These are phyloP conservation scores for Parachaetomium inaequale DNA, from an alignment of 495 filamentous ascomycete genomes.

Conservation along the genomic window DNA sequence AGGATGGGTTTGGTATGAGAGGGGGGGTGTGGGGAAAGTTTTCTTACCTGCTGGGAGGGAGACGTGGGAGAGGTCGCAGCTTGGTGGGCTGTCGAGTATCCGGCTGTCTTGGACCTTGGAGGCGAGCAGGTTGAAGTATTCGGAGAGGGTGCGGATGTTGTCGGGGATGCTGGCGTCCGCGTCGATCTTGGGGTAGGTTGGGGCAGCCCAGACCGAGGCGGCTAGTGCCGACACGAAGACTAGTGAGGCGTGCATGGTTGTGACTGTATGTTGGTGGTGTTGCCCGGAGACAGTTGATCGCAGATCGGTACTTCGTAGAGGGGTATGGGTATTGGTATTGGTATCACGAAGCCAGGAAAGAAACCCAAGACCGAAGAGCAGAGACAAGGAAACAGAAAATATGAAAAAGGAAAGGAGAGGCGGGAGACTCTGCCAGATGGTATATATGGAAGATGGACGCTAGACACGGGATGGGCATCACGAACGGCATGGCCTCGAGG, in stretches of 20 bases:
- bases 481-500: not conserved
- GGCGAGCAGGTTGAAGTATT: constrained; percentile 54
- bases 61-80: constrained; percentile 52
- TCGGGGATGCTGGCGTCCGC: constrained; percentile 33
- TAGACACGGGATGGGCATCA: constrained; percentile 9
- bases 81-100: constrained; percentile 34
- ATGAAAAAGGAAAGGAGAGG: constrained; percentile 33
- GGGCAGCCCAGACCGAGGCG: constrained; percentile 48
- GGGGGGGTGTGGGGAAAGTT: not conserved
- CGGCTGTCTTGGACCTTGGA: constrained; percentile 44
- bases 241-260: constrained; percentile 43
- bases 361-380: constrained; percentile 28
- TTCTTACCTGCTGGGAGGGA: constrained; percentile 42
- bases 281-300: not conserved
- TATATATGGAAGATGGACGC: constrained; percentile 19
- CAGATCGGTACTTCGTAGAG: constrained; percentile 15
- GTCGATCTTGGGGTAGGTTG: constrained; percentile 41
- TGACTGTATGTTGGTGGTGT: not conserved
- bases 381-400: constrained; percentile 30
- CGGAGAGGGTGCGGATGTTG: constrained; percentile 42
- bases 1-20: constrained; percentile 1
- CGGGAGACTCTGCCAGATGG: constrained; percentile 13
- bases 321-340: not conserved
- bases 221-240: constrained; percentile 45
- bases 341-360: constrained; percentile 32